Conservation (phyloP, 2,329 filamentous ascomycete genomes). For the Pseudogymnoascus sp. region DNA sequence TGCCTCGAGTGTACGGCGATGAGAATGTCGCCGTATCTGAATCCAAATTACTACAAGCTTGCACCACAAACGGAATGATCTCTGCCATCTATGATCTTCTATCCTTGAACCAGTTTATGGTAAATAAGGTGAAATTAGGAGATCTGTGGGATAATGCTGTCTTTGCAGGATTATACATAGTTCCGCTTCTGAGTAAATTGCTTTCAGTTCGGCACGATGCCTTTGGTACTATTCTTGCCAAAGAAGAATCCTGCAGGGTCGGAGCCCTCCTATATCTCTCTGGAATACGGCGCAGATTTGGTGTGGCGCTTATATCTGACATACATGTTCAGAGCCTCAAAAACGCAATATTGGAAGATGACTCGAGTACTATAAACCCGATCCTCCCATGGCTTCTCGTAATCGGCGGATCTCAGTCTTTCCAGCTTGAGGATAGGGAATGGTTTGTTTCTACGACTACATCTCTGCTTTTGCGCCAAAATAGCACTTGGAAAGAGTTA, state of each 20-base stretch:
- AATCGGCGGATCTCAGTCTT: conserved; percentile 9
- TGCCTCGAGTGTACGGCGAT: background rate
- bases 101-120: conserved; percentile 11
- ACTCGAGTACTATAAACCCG: background rate
- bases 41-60: background rate
- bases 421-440: background rate
- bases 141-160: conserved; percentile 13
- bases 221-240: background rate
- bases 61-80: background rate
- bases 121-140: background rate
- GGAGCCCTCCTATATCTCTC: conserved; percentile 12
- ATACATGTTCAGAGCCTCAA: conserved; percentile 12
- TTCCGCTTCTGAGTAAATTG: conserved; percentile 12
- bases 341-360: background rate
- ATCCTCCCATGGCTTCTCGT: conserved; percentile 12
- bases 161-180: conserved; percentile 12
- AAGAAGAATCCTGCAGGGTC: conserved; percentile 3
- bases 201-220: conserved; percentile 1
- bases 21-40: background rate
- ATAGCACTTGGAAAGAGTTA: conserved; percentile 8
- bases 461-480: background rate
- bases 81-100: background rate
- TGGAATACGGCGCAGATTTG: conserved; percentile 11
- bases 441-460: conserved; percentile 10
- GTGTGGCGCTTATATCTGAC: background rate